Evolutionary conservation across 805 yeast genomes (phyloP), one percentile per base, ranked within the genome.

Genomic region (Alloascoidea hylecoeti): DNA sequence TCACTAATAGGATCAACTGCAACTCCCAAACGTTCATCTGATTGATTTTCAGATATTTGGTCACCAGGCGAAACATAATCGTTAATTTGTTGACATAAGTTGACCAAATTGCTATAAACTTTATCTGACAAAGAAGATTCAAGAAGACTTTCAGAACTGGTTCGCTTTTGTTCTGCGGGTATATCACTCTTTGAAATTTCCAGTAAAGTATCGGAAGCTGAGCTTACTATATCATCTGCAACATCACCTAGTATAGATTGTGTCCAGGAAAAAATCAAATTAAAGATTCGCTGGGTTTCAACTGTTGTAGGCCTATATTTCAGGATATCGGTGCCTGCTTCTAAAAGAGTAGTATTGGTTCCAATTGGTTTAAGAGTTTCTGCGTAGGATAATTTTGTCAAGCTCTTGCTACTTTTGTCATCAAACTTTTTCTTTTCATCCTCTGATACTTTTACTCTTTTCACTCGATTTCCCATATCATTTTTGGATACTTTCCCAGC

Each of bases 141-240:
- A 42, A 85, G 48, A 2, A 75, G 60, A 3, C 60, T 64, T 38
- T 73, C 73, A 2, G 81, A 49, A 35, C 65, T 68, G n/a, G 53
- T 49, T 36, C 71, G 71, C 44, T 70, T 70, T 4, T 57, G 58
- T 2, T 47, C 44, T 15, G 70, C 75, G 1, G 63, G 54, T 1
- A 55, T 59, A 1, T 64, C 74, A 37, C 64, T 61, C 46, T 70
- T 75, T 42, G 80, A 47, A 1, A 68, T 55, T 44, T 70, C 78
- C 32, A 83, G 47, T 0, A 77, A 50, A 3, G 77, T 60, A 51
- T 82, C 92, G 2, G 84, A 72, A 3, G 86, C 82, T 2, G 92
- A 78, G 15, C 75, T 52, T 2, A 85, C 65, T 2, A 75, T 70
- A 34, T 75, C 82, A 40, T 80, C 85, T 5, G 88, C 72, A n/a